These are phyloP conservation scores for Candida cerambycidarum DNA, from an alignment of 805 yeast species.

Conservation along the genomic window DNA sequence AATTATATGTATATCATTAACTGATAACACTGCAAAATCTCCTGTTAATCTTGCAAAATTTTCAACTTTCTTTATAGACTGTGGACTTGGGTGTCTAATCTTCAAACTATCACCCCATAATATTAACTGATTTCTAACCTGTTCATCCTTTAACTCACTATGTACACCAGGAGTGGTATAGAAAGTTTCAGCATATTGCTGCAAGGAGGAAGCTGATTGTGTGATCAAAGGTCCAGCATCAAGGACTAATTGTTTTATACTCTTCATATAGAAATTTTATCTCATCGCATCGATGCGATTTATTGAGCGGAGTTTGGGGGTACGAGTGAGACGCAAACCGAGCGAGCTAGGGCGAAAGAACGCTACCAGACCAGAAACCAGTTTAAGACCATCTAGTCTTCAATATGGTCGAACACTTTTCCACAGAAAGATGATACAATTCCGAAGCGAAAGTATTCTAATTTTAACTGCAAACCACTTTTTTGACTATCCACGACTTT, in stretches of 20 bases:
- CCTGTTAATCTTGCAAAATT: slow-evolving; percentile 87
- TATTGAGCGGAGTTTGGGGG: too few relatives aligned
- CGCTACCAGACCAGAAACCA: too few relatives aligned
- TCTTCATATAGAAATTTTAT: slow-evolving; percentile 10
- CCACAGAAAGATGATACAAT: too few relatives aligned
- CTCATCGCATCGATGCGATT: slow-evolving; percentile 9
- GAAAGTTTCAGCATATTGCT: slow-evolving; percentile 67
- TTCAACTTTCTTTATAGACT: slow-evolving; percentile 60
- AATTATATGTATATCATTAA: slow-evolving; percentile 88
- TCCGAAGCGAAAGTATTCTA: too few relatives aligned
- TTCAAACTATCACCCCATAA: slow-evolving; percentile 76
- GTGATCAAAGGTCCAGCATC: slow-evolving; percentile 97
- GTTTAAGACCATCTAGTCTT: too few relatives aligned
- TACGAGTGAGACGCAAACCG: too few relatives aligned
- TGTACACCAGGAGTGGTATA: slow-evolving; percentile 91
- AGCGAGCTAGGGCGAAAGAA: too few relatives aligned
- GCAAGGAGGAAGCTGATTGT: slow-evolving; percentile 72
- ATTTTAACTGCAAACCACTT: too few relatives aligned
- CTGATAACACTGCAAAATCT: slow-evolving; percentile 82
- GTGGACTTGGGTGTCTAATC: slow-evolving; percentile 75
- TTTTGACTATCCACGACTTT: too few relatives aligned
- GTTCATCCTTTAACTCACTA: slow-evolving; percentile 82
- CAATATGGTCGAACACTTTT: too few relatives aligned
- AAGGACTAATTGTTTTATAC: slow-evolving; percentile 63
- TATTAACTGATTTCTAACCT: slow-evolving; percentile 72